Conservation (phyloP, 1,139 yeast genomes). For the Suhomyces maxii region DNA sequence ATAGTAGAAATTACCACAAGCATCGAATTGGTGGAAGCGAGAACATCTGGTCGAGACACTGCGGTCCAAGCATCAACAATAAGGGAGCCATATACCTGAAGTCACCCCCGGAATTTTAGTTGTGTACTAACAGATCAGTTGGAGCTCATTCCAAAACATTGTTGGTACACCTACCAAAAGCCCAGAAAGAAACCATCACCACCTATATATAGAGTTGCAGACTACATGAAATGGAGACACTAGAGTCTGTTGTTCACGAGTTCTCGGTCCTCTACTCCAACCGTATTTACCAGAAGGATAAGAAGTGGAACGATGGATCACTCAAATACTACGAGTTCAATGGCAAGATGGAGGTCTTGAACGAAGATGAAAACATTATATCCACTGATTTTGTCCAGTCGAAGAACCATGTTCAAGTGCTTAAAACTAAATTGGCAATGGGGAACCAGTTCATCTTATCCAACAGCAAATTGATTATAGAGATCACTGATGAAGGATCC, state of each 20-base stretch:
- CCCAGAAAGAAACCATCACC: too few species aligned
- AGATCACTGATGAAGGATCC: constrained; percentile 15
- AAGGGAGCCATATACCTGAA: too few species aligned
- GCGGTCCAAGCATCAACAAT: too few species aligned
- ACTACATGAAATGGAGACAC: constrained; percentile 2
- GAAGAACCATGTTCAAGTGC: constrained; percentile 14
- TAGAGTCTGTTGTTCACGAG: constrained; percentile 35
- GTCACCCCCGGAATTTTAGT: too few species aligned
- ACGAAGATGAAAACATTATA: constrained; percentile 32
- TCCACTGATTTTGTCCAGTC: constrained; percentile 32
- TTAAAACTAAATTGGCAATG: constrained; percentile 11
- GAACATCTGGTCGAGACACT: too few species aligned
- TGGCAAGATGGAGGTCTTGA: constrained; percentile 44
- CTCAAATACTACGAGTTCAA: constrained; percentile 50
- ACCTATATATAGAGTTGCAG: background rate
- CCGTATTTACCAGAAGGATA: constrained; percentile 49
- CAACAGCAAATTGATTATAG: constrained; percentile 19
- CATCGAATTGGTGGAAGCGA: background rate
- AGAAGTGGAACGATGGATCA: constrained; percentile 57
- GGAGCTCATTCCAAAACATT: too few species aligned
- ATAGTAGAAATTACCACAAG: background rate
- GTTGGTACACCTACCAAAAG: too few species aligned
- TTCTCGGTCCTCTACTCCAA: constrained; percentile 44
- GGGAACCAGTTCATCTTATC: constrained; percentile 19
- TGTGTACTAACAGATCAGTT: too few species aligned